phyloP scores from a whole-genome alignment of 129 eudicot genomes.

The Tanacetum coccineum region DNA sequence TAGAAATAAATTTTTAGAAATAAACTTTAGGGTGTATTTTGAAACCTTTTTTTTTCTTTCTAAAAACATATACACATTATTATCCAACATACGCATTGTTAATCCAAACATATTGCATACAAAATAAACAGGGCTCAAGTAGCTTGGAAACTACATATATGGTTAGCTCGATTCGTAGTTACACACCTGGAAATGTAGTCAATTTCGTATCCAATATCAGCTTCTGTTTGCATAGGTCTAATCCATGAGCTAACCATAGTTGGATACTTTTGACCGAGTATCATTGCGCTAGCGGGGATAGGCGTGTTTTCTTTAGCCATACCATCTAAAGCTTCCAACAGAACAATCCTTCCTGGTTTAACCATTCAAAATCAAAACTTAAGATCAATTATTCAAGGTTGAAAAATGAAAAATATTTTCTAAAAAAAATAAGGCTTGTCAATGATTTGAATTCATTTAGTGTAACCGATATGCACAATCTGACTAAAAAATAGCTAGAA shows the following conservation, averaged over 20 bases:
- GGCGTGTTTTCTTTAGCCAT: slow-evolving; percentile 76
- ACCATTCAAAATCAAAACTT: too few species aligned
- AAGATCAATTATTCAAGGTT: background rate
- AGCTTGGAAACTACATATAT: too few species aligned
- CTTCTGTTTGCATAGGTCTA: slow-evolving; percentile 95
- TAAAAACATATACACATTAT: too few species aligned
- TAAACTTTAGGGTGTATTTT: too few species aligned
- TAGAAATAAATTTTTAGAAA: too few species aligned
- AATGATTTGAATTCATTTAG: background rate
- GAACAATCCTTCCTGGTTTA: slow-evolving; percentile 71
- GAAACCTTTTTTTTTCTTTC: too few species aligned
- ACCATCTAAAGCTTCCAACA: slow-evolving; percentile 86
- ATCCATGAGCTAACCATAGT: slow-evolving; percentile 98
- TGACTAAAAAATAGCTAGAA: too few species aligned
- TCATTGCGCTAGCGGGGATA: slow-evolving; percentile 95
- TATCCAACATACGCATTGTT: too few species aligned
- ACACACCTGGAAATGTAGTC: slow-evolving; percentile 87
- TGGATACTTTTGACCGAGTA: slow-evolving; percentile 79
- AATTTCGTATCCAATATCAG: slow-evolving; percentile 89
- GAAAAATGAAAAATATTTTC: background rate
- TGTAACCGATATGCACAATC: too few species aligned
- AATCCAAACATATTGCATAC: too few species aligned
- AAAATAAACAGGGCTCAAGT: too few species aligned
- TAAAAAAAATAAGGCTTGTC: too few species aligned
- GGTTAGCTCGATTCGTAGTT: background rate